Percentiles rank a stretch among this genome's conserved stretches.
phyloP scores from a whole-genome alignment of 768 basidiomycete genomes.

The Russula earlei region DNA sequence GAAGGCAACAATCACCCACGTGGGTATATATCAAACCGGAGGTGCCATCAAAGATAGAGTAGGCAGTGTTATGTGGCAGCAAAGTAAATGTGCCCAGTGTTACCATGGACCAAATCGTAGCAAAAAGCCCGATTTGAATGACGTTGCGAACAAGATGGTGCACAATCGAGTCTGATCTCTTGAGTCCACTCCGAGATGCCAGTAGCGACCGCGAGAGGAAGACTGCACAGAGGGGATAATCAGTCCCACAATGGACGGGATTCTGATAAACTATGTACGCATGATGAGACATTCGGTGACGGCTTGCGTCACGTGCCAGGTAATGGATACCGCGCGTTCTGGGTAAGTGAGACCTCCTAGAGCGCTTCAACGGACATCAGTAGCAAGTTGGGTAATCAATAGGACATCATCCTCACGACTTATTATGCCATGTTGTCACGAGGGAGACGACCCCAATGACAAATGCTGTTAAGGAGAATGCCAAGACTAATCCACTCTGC shows the following conservation, averaged over 20 bases:
- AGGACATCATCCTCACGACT: neutral
- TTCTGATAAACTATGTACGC: neutral
- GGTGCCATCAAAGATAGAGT: neutral
- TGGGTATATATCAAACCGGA: conserved; percentile 5
- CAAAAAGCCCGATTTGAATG: neutral
- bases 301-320: neutral
- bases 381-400: neutral
- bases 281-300: neutral
- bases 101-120: neutral
- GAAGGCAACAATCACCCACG: neutral
- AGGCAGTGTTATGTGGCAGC: neutral
- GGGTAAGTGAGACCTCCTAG: neutral
- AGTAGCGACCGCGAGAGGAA: neutral
- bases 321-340: neutral
- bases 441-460: neutral
- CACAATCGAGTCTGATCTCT: neutral
- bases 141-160: neutral
- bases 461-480: neutral
- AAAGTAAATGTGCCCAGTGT: neutral
- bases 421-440: neutral
- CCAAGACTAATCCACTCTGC: neutral
- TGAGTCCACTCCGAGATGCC: neutral
- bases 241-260: neutral
- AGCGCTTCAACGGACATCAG: neutral
- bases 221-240: neutral